Base-by-base conservation (phyloP, 148 eudicot genomes). In the Cornus kousa region DNA sequence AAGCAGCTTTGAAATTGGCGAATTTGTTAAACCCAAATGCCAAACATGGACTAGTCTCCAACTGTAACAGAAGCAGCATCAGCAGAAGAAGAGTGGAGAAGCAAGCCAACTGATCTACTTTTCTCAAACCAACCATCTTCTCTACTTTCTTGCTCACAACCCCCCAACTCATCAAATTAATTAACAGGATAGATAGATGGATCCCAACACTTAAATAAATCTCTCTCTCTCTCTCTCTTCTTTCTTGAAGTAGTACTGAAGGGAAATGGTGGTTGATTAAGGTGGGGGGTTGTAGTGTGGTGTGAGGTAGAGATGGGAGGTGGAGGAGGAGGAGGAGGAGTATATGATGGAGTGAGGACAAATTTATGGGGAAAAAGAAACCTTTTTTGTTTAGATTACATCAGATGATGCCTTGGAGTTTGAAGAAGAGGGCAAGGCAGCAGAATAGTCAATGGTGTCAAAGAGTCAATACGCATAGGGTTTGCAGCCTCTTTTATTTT, bases 31-130 rank as follows among this genome's bases (percentile, higher is more conserved):
- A 53, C 55, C 80, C 88, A 64, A 74, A 67, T 14, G 75, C 97
- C 78, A 73, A 80, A 64, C 85, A 89, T 68, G 48, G 74, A 53
- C 13, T 50, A 50, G 79, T 60, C 73, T 81, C 80, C 55, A 81
- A 20, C 70, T 79, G 80, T 23, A 88, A 73, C 20, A 87, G 65
- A 67, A 91, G 78, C 17, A 53, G 12, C 17, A 53, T 4, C 53
- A 48, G 53, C n/a, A 89, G 33, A 69, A 91, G 67, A 28, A 92
- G 66, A 75, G 87, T 80, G 32, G 81, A 78, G 6, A 86, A 71
- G 32, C 80, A 86, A 77, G 75, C 79, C 74, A 86, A 68, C 76
- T 9, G 5, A 4, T 86, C 80, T 28, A 28, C 28, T 80, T 80
- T 77, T 76, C 79, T 84, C 75, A 88, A 13, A 73, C 83, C 75